These are phyloP conservation scores for Oryza brachyantha DNA, from an alignment of 176 grass and related monocot species.

Conservation along the genomic window DNA sequence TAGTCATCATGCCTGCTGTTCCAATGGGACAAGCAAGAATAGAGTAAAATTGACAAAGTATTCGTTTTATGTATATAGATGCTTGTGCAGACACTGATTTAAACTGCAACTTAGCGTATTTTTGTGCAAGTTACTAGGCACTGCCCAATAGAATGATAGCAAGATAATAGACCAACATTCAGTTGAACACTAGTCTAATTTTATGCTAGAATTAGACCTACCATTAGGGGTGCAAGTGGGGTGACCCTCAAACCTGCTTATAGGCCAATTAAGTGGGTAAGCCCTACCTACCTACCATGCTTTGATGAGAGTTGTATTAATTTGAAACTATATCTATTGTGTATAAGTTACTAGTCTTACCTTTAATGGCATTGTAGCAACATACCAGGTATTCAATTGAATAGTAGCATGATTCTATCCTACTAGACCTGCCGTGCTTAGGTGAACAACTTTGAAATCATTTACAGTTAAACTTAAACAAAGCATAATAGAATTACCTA, in stretches of 20 bases:
- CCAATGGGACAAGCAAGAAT: not conserved
- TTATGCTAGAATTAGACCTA: constrained; percentile 7
- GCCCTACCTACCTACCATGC: too few relatives aligned
- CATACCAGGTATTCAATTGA: constrained; percentile 3
- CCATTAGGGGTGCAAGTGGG: too few relatives aligned
- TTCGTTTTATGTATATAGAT: not conserved
- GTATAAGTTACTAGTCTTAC: not conserved
- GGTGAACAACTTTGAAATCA: constrained; percentile 5
- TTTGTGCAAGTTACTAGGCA: not conserved
- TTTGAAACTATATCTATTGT: constrained; percentile 19
- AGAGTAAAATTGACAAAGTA: not conserved
- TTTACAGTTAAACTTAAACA: constrained; percentile 8
- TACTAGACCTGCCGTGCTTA: constrained; percentile 12
- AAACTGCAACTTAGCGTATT: not conserved
- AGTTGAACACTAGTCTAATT: not conserved
- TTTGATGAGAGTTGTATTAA: not conserved
- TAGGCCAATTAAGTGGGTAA: too few relatives aligned
- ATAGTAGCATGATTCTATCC: not conserved
- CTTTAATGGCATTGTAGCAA: not conserved
- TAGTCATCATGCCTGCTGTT: constrained; percentile 15
- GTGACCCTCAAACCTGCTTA: too few relatives aligned
- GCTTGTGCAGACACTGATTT: not conserved
- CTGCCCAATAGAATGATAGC: not conserved
- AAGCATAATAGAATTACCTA: constrained; percentile 56
- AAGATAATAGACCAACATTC: not conserved